These are phyloP conservation scores for Phytophthora sansomeana DNA, from an alignment of 352 stramenopile genomes.

Conservation along the genomic window DNA sequence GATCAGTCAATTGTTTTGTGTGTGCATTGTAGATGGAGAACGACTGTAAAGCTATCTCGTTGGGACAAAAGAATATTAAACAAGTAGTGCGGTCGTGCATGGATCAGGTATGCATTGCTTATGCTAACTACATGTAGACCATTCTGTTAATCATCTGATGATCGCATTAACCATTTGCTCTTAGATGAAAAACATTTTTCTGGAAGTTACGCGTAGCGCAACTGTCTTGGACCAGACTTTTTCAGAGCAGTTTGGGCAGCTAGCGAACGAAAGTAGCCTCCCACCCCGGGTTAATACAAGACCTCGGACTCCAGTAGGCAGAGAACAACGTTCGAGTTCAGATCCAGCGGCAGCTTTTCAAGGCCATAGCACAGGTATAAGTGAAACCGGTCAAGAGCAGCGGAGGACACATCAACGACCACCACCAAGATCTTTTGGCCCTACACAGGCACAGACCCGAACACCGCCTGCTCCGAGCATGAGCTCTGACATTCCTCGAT, in stretches of 20 bases:
- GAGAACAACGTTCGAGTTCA: slow-evolving; percentile 6
- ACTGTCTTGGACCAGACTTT: slow-evolving; percentile 93
- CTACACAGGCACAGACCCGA: slow-evolving; percentile 1
- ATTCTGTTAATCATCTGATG: neutral
- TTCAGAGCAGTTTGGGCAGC: slow-evolving; percentile 85
- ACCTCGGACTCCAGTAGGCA: slow-evolving; percentile 1
- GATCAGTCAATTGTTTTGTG: slow-evolving; percentile 9
- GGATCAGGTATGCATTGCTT: slow-evolving; percentile 75
- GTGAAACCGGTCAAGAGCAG: slow-evolving; percentile 11
- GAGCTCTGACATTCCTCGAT: slow-evolving; percentile 44
- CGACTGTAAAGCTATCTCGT: slow-evolving; percentile 90
- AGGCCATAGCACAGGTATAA: slow-evolving; percentile 16
- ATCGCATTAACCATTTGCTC: slow-evolving; percentile 3
- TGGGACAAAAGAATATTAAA: slow-evolving; percentile 78
- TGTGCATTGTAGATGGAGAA: slow-evolving; percentile 86
- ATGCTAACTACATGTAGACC: neutral
- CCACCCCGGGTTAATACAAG: slow-evolving; percentile 5
- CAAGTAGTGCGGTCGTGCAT: slow-evolving; percentile 86
- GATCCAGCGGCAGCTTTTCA: slow-evolving; percentile 8
- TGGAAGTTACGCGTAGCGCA: slow-evolving; percentile 76
- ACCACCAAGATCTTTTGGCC: slow-evolving; percentile 10
- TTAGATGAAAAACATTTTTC: slow-evolving; percentile 84
- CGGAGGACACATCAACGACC: slow-evolving; percentile 16
- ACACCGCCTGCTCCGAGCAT: slow-evolving; percentile 2
- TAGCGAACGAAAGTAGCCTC: slow-evolving; percentile 29